phyloP scores from a whole-genome alignment of 352 stramenopile genomes.

The Phytophthora foliorum region DNA sequence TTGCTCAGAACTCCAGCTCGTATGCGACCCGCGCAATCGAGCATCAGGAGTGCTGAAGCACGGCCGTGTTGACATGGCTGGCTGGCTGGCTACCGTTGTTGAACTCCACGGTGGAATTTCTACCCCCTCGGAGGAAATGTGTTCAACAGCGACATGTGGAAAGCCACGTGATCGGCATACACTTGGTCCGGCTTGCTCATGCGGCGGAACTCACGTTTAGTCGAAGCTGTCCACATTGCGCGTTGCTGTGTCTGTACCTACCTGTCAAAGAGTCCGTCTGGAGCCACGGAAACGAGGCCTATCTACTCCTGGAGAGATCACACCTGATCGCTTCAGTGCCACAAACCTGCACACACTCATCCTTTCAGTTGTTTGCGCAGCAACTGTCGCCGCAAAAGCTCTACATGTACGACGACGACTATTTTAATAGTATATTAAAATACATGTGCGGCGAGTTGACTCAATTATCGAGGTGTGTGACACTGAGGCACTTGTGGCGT shows the following conservation, averaged over 20 bases:
- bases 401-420: not conserved
- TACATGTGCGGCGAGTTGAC: conserved; percentile 10
- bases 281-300: not conserved
- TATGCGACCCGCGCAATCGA: conserved; percentile 17
- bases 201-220: conserved; percentile 24
- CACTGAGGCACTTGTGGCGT: conserved; percentile 25
- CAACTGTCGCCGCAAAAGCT: conserved; percentile 19
- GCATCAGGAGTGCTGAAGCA: too few species aligned
- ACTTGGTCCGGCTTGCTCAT: conserved; percentile 23
- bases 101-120: not conserved
- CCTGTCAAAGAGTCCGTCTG: not conserved
- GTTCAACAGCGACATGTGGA: conserved; percentile 38
- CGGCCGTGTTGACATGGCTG: conserved; percentile 18
- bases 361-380: conserved; percentile 8
- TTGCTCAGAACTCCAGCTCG: conserved; percentile 31
- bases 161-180: conserved; percentile 34
- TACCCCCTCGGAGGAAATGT: conserved; percentile 18
- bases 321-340: not conserved
- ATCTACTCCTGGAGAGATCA: not conserved
- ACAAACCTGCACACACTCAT: not conserved
- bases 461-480: conserved; percentile 26
- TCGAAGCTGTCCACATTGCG: conserved; percentile 38
- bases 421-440: conserved; percentile 13
- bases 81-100: conserved; percentile 10
- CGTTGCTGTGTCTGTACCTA: conserved; percentile 5